These are phyloP conservation scores for Trichoderma orchidacearum DNA, from an alignment of 495 filamentous ascomycete genomes.

Conservation along the genomic window DNA sequence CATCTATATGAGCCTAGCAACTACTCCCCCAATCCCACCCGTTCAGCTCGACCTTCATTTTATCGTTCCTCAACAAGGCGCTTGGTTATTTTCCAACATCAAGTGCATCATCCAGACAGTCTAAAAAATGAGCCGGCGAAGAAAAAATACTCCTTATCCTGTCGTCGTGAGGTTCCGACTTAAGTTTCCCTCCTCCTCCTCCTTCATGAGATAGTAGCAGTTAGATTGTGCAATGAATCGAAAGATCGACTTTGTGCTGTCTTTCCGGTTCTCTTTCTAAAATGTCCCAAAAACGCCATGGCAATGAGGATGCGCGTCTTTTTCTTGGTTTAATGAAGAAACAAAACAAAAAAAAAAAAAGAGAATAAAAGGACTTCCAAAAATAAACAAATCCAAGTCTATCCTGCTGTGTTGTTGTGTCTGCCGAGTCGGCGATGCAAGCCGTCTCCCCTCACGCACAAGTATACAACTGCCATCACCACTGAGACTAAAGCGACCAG, in stretches of 20 bases:
- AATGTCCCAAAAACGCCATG: slow-evolving; percentile 1
- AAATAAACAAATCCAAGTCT: not conserved
- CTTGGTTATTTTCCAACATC: not conserved
- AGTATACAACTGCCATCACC: slow-evolving; percentile 12
- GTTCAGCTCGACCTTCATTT: not conserved
- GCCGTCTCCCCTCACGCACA: slow-evolving; percentile 8
- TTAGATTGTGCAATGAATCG: not conserved
- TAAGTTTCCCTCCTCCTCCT: not conserved
- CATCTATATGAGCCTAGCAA: not conserved
- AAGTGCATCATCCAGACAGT: not conserved
- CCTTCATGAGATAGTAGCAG: not conserved
- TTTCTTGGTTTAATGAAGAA: not conserved
- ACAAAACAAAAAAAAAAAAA: not conserved
- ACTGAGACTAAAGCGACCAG: slow-evolving; percentile 13
- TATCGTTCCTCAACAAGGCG: not conserved
- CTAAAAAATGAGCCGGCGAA: not conserved
- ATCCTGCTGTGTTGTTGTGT: slow-evolving; percentile 1
- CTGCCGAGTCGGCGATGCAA: not conserved
- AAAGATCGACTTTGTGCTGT: not conserved
- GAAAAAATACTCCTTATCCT: not conserved
- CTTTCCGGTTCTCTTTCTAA: not conserved
- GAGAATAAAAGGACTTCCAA: not conserved
- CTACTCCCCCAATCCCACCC: not conserved
- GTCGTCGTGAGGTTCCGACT: not conserved
- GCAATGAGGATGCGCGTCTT: not conserved